Conservation (phyloP, 2,329 filamentous ascomycete species). For the Aureobasidium leucospermi region DNA sequence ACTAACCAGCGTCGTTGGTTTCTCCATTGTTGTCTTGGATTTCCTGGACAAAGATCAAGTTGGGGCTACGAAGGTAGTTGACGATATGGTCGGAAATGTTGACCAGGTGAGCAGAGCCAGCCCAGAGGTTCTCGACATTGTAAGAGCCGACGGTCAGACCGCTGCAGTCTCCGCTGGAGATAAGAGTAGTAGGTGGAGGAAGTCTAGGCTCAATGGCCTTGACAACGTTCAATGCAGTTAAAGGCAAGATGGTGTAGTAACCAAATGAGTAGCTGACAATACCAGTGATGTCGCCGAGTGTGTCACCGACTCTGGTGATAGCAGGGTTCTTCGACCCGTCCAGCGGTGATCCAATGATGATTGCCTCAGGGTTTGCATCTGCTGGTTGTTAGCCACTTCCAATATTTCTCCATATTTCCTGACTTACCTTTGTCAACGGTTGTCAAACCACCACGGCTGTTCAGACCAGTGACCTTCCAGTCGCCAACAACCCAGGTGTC, state of each 20-base stretch:
- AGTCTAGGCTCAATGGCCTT: slow-evolving; percentile 39
- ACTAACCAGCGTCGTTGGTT: slow-evolving; percentile 46
- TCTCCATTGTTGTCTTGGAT: slow-evolving; percentile 60
- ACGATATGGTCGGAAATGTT: slow-evolving; percentile 58
- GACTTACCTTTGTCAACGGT: slow-evolving; percentile 39
- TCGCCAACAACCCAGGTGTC: slow-evolving; percentile 63
- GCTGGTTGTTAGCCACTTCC: slow-evolving; percentile 13
- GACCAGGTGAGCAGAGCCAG: slow-evolving; percentile 49
- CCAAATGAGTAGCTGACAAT: slow-evolving; percentile 59
- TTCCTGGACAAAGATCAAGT: slow-evolving; percentile 63
- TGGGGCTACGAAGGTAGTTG: slow-evolving; percentile 54
- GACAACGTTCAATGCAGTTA: slow-evolving; percentile 48
- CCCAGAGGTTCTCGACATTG: slow-evolving; percentile 62
- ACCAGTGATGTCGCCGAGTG: slow-evolving; percentile 59
- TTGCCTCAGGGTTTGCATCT: slow-evolving; percentile 64
- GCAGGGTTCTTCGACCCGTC: slow-evolving; percentile 56
- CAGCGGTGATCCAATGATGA: slow-evolving; percentile 57
- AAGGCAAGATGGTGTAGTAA: slow-evolving; percentile 61
- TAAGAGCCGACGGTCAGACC: slow-evolving; percentile 59
- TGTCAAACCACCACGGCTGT: slow-evolving; percentile 57
- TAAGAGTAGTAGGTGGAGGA: slow-evolving; percentile 46
- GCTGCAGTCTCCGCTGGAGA: slow-evolving; percentile 49
- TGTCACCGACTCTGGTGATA: slow-evolving; percentile 57
- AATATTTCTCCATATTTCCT: background rate
- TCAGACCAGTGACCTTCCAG: slow-evolving; percentile 57